Evolutionary conservation across 1,284 basidiomycete genomes (phyloP).

Genomic region (Hemileia vastatrix): DNA sequence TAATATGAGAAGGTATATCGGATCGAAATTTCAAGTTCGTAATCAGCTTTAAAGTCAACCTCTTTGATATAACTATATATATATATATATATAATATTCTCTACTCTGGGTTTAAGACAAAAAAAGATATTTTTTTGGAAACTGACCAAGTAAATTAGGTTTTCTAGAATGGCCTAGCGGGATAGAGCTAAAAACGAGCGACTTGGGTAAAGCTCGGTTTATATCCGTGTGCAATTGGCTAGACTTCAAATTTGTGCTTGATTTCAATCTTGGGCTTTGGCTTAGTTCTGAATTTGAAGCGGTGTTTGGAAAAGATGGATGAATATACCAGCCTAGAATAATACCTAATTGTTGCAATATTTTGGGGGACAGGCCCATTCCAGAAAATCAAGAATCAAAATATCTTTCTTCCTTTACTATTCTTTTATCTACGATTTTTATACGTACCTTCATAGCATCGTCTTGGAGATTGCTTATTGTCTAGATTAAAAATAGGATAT

Average conservation of each 20-base stretch:
- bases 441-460: constrained; percentile 18
- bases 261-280: too few relatives aligned
- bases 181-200: constrained; percentile 13
- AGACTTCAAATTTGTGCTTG: too few relatives aligned
- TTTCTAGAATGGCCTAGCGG: constrained; percentile 21
- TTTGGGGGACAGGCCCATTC: too few relatives aligned
- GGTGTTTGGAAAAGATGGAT: constrained; percentile 2
- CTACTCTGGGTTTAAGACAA: too few relatives aligned
- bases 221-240: too few relatives aligned
- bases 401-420: background rate
- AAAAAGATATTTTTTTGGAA: background rate
- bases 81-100: too few relatives aligned
- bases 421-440: background rate
- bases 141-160: constrained; percentile 20
- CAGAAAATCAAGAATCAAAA: background rate
- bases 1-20: background rate
- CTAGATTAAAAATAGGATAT: constrained; percentile 17
- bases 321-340: constrained; percentile 19
- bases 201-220: too few relatives aligned
- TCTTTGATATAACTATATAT: too few relatives aligned
- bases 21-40: too few relatives aligned
- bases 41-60: too few relatives aligned
- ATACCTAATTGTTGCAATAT: constrained; percentile 10
- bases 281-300: background rate
- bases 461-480: constrained; percentile 13